Evolutionary conservation across 2,329 filamentous ascomycete genomes (phyloP).

Genomic region (Penicillium sp.): DNA sequence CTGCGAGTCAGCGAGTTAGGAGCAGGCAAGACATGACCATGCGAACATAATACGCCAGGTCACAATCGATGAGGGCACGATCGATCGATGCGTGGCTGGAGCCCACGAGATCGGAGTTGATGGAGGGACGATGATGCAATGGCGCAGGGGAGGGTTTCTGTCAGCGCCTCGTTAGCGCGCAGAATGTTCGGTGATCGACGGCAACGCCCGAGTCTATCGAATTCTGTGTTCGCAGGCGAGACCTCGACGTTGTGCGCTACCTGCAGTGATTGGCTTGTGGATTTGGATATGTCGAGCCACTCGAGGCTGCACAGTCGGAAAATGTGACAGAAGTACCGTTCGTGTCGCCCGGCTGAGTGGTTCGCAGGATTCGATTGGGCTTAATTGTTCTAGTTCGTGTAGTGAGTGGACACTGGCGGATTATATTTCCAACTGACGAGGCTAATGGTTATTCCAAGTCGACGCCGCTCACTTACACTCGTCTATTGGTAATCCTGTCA

Average conservation of each 20-base stretch:
- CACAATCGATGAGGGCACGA: conserved; percentile 15
- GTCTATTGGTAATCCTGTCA: no score
- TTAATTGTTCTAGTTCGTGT: no score
- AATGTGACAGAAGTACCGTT: no score
- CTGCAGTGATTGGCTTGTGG: conserved; percentile 6
- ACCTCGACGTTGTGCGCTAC: conserved; percentile 3
- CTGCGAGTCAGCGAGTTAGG: no score
- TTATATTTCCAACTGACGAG: no score
- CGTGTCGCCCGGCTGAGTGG: no score
- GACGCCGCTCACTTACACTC: no score
- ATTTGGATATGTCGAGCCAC: conserved; percentile 15
- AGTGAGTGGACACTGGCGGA: no score
- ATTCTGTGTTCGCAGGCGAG: conserved; percentile 10
- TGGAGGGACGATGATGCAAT: conserved; percentile 18
- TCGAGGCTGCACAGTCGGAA: no score
- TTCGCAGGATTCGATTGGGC: no score
- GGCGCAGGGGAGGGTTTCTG: conserved; percentile 9
- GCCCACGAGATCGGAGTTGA: conserved; percentile 17
- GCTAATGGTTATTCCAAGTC: no score
- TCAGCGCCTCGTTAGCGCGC: conserved; percentile 7
- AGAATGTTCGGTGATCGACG: conserved; percentile 17
- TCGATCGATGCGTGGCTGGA: conserved; percentile 19
- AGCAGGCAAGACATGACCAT: conserved; percentile 3
- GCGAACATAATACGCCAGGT: conserved; percentile 11
- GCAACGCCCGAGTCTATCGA: conserved; percentile 17